Conservation (phyloP, 228 moss, liverwort and hornwort species). For the Sphagnum magellanicum region DNA sequence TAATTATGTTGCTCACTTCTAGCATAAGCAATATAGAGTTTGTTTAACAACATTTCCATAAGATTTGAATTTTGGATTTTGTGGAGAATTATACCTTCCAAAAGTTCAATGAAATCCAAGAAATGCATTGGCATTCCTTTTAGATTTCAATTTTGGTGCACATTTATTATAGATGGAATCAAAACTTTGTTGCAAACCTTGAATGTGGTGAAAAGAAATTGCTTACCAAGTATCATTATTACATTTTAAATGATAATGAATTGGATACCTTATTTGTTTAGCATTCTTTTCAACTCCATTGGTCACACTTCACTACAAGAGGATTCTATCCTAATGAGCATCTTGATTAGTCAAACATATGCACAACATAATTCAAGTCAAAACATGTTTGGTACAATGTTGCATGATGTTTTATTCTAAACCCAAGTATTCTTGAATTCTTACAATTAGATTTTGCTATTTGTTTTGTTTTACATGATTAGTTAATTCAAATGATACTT, state of each 20-base stretch:
- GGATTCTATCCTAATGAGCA: no score
- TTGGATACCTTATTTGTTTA: neutral
- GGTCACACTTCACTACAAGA: no score
- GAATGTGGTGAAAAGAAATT: no score
- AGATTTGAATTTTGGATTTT: neutral
- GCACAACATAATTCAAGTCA: no score
- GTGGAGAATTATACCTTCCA: neutral
- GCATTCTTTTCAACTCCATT: no score
- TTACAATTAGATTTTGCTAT: neutral
- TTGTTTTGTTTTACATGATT: neutral
- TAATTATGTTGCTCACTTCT: neutral
- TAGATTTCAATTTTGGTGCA: neutral
- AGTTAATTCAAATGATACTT: neutral
- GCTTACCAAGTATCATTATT: no score
- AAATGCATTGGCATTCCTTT: neutral
- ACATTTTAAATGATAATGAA: neutral
- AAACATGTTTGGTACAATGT: neutral
- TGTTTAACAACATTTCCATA: neutral
- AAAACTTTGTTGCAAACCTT: no score
- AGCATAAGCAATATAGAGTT: neutral
- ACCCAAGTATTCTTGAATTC: neutral
- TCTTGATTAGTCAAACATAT: no score
- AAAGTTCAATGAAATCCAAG: neutral
- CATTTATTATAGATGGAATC: no score
- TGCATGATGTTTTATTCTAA: neutral